phyloP scores from a whole-genome alignment of 2,329 filamentous ascomycete genomes.

The Trichoderma asperellum region DNA sequence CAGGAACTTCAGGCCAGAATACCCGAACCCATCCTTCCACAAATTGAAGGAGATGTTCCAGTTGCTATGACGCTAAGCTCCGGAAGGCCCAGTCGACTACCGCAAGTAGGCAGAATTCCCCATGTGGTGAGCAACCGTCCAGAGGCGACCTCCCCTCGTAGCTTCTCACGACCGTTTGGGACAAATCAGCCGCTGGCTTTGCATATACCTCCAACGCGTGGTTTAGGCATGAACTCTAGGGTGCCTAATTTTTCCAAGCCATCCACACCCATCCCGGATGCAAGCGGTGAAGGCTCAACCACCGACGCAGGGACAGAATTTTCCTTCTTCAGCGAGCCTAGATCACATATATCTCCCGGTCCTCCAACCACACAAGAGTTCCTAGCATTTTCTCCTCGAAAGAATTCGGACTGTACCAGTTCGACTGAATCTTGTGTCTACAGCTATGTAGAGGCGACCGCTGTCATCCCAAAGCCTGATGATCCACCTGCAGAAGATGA shows the following conservation, averaged over 20 bases:
- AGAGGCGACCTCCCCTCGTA: constrained; percentile 71
- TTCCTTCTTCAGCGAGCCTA: constrained; percentile 39
- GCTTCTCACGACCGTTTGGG: constrained; percentile 83
- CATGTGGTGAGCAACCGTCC: constrained; percentile 73
- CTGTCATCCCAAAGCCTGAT: constrained; percentile 64
- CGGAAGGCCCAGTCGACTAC: constrained; percentile 61
- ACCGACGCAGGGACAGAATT: constrained; percentile 40
- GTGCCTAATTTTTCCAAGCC: constrained; percentile 51
- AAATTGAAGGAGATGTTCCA: not conserved
- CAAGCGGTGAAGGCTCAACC: constrained; percentile 43
- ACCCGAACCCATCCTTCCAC: not conserved
- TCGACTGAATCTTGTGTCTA: constrained; percentile 70
- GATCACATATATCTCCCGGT: constrained; percentile 40
- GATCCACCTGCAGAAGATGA: constrained; percentile 78
- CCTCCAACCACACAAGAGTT: constrained; percentile 62
- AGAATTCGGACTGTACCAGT: constrained; percentile 66
- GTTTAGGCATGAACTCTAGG: constrained; percentile 50
- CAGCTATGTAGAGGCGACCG: constrained; percentile 65
- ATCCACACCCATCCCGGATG: constrained; percentile 45
- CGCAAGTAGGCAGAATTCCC: constrained; percentile 84
- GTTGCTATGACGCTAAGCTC: constrained; percentile 21
- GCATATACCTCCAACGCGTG: constrained; percentile 37
- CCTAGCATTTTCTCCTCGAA: constrained; percentile 71
- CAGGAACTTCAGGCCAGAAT: not conserved
- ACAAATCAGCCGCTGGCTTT: constrained; percentile 50